Percentiles rank a stretch among this genome's conserved stretches.
phyloP scores from a whole-genome alignment of 495 filamentous ascomycete genomes.

The Glonium stellatum region DNA sequence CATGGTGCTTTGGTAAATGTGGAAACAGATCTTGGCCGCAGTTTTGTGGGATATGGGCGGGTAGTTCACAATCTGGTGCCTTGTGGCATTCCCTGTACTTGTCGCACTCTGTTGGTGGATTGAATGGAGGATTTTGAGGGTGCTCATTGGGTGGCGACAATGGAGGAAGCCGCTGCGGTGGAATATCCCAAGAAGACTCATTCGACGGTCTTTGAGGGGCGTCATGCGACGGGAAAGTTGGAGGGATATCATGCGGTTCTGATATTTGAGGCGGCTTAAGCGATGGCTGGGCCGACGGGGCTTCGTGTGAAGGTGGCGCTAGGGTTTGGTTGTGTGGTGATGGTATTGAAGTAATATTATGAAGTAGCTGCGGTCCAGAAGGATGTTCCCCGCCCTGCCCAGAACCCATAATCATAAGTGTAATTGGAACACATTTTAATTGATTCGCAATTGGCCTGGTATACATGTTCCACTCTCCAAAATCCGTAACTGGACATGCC shows the following conservation, averaged over 20 bases:
- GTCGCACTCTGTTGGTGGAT: neutral
- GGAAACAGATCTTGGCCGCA: too few species aligned
- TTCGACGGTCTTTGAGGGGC: too few species aligned
- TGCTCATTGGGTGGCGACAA: too few species aligned
- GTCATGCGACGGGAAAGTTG: too few species aligned
- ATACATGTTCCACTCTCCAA: constrained; percentile 17
- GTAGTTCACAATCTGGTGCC: neutral
- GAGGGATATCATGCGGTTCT: too few species aligned
- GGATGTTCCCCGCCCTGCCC: too few species aligned
- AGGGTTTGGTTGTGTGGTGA: neutral
- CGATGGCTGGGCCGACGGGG: neutral
- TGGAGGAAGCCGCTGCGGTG: too few species aligned
- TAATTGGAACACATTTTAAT: constrained; percentile 7
- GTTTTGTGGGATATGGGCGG: too few species aligned
- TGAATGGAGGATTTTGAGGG: too few species aligned
- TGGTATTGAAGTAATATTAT: too few species aligned
- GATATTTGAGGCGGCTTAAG: neutral
- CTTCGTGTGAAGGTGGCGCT: neutral
- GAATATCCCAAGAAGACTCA: too few species aligned
- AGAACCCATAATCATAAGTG: constrained; percentile 5
- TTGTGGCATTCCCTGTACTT: neutral
- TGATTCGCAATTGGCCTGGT: constrained; percentile 7
- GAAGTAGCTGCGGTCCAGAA: too few species aligned
- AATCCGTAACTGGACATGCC: constrained; percentile 10
- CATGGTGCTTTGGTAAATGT: neutral